phyloP scores from a whole-genome alignment of 352 stramenopile genomes.

The Globisporangium recalcitrans region DNA sequence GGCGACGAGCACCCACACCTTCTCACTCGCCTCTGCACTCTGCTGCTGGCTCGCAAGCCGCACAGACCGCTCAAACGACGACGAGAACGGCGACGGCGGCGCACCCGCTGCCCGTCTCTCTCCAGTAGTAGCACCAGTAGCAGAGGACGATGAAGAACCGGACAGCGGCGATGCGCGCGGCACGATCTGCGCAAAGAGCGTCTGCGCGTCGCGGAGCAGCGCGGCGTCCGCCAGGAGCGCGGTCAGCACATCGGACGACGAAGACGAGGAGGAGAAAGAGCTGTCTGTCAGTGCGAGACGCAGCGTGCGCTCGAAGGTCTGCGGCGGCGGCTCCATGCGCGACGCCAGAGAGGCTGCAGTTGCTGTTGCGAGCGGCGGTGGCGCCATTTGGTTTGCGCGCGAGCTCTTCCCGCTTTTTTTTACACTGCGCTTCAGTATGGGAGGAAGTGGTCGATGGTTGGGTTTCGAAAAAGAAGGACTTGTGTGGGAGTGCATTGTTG shows the following conservation, averaged over 20 bases:
- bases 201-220: conserved; percentile 29
- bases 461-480: conserved; percentile 6
- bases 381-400: conserved; percentile 14
- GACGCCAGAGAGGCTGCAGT: neutral
- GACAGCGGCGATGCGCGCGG: conserved; percentile 11
- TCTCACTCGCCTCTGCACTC: conserved; percentile 20
- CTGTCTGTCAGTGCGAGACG: neutral
- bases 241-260: neutral
- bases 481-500: no score
- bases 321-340: no score
- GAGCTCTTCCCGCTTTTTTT: conserved; percentile 4
- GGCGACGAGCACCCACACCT: conserved; percentile 42
- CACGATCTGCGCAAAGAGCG: conserved; percentile 40
- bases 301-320: conserved; percentile 6
- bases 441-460: neutral
- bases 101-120: neutral
- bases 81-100: conserved; percentile 11
- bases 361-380: neutral
- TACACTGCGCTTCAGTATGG: conserved; percentile 6
- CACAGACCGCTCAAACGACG: neutral
- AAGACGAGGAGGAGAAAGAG: neutral
- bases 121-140: neutral
- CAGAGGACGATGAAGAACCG: neutral
- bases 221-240: conserved; percentile 13
- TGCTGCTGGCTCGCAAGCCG: neutral